Conservation (phyloP, 179 eudicot species). For the Corrigiola litoralis region DNA sequence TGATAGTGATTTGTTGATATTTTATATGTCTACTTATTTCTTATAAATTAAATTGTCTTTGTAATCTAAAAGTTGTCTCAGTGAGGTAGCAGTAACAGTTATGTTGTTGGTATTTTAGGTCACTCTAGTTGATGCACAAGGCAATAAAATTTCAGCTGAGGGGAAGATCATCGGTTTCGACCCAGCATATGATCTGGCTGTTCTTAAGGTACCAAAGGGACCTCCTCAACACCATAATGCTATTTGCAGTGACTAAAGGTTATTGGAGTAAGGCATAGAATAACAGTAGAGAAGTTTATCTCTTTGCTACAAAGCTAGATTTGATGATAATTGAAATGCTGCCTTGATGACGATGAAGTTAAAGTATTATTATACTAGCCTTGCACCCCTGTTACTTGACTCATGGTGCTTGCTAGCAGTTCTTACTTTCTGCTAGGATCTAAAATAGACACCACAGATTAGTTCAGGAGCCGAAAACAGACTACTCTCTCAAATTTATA, state of each 20-base stretch:
- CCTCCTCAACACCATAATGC: background rate
- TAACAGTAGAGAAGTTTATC: background rate
- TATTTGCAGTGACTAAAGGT: background rate
- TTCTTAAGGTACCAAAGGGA: constrained; percentile 62
- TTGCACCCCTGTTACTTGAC: too few species aligned
- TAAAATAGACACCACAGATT: too few species aligned
- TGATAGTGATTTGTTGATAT: background rate
- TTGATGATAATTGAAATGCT: too few species aligned
- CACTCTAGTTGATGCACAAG: constrained; percentile 50
- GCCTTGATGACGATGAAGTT: too few species aligned
- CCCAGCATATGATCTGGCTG: constrained; percentile 82
- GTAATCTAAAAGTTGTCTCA: background rate
- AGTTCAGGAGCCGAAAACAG: too few species aligned
- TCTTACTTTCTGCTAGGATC: too few species aligned
- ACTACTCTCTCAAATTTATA: too few species aligned
- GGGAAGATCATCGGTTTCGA: constrained; percentile 69
- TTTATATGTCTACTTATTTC: background rate
- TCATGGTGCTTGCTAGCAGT: too few species aligned
- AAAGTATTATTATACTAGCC: too few species aligned
- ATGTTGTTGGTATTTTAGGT: constrained; percentile 38
- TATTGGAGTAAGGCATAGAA: background rate
- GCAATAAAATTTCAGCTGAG: constrained; percentile 58
- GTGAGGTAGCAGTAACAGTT: background rate
- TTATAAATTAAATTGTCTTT: background rate
- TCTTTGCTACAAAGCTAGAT: too few species aligned